Percentiles rank a stretch among this genome's conserved stretches.
phyloP scores from a whole-genome alignment of 805 yeast species.

The Lipomyces oligophaga region DNA sequence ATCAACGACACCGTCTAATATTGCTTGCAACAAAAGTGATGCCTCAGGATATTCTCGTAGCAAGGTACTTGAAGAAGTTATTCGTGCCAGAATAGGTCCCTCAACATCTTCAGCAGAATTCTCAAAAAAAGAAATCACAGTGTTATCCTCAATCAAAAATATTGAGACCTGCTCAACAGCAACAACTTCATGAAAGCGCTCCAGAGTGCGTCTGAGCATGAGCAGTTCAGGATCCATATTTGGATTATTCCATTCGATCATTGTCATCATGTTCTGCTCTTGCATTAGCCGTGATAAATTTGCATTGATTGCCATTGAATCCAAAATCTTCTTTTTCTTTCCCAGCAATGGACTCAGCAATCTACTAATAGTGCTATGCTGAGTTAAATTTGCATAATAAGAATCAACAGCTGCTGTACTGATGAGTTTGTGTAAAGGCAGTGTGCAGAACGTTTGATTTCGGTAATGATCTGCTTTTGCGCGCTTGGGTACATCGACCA shows the following conservation, averaged over 20 bases:
- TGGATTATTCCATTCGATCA: slow-evolving; percentile 39
- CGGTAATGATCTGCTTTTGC: slow-evolving; percentile 56
- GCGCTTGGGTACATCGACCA: slow-evolving; percentile 60
- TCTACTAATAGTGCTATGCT: background rate
- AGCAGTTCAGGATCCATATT: slow-evolving; percentile 34
- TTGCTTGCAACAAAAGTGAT: slow-evolving; percentile 50
- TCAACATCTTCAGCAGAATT: slow-evolving; percentile 53
- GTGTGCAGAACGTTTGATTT: slow-evolving; percentile 48
- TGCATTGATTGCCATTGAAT: slow-evolving; percentile 4
- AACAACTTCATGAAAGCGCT: slow-evolving; percentile 44
- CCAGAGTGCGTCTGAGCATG: slow-evolving; percentile 46
- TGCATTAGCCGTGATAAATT: slow-evolving; percentile 21
- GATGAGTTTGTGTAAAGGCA: slow-evolving; percentile 51
- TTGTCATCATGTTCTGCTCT: slow-evolving; percentile 31
- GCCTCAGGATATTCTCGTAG: slow-evolving; percentile 52
- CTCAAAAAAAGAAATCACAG: slow-evolving; percentile 56
- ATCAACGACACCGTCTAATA: slow-evolving; percentile 55
- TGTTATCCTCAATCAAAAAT: slow-evolving; percentile 45
- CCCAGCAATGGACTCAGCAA: slow-evolving; percentile 2
- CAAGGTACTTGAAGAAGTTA: slow-evolving; percentile 46
- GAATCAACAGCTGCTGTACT: slow-evolving; percentile 29
- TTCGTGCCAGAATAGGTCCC: slow-evolving; percentile 48
- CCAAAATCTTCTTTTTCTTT: slow-evolving; percentile 16
- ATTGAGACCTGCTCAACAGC: slow-evolving; percentile 57
- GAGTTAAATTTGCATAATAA: slow-evolving; percentile 10